A percentile compares a stretch with the other conserved stretches of the same genome.
Conservation (phyloP, 2,329 filamentous ascomycete species). For the Bertia moriformis region DNA sequence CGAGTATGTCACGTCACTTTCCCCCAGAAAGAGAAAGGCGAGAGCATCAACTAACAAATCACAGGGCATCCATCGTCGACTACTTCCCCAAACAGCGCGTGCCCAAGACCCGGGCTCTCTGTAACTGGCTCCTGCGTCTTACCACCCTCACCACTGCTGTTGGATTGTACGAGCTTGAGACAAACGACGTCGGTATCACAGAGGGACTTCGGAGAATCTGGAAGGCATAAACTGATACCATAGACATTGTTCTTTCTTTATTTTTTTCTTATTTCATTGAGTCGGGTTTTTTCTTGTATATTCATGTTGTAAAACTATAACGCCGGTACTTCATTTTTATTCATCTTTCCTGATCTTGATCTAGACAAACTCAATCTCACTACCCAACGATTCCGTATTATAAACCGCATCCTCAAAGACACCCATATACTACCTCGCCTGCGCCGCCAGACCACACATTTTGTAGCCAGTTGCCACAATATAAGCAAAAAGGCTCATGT, state of each 20-base stretch:
- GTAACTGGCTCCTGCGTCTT: slow-evolving; percentile 65
- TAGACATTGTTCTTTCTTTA: neutral
- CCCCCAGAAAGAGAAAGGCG: neutral
- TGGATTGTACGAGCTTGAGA: slow-evolving; percentile 96
- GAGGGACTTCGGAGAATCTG: slow-evolving; percentile 80
- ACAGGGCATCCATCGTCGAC: slow-evolving; percentile 58
- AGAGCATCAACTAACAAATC: neutral
- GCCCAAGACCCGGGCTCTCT: slow-evolving; percentile 50
- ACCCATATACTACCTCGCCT: too few relatives aligned
- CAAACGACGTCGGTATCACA: slow-evolving; percentile 88
- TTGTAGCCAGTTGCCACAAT: too few relatives aligned
- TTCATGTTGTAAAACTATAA: too few relatives aligned
- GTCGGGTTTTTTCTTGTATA: too few relatives aligned
- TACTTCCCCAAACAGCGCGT: slow-evolving; percentile 67
- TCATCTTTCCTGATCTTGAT: too few relatives aligned
- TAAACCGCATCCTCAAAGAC: too few relatives aligned
- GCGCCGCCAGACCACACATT: too few relatives aligned
- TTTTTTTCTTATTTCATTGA: neutral
- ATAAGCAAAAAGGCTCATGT: too few relatives aligned
- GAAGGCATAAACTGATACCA: slow-evolving; percentile 45
- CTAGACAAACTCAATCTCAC: too few relatives aligned
- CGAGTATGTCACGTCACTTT: slow-evolving; percentile 35
- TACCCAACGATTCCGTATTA: too few relatives aligned
- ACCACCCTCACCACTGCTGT: slow-evolving; percentile 70
- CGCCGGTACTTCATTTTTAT: too few relatives aligned